Conservation (phyloP, 1,284 basidiomycete species). For the Pascua sp. region DNA sequence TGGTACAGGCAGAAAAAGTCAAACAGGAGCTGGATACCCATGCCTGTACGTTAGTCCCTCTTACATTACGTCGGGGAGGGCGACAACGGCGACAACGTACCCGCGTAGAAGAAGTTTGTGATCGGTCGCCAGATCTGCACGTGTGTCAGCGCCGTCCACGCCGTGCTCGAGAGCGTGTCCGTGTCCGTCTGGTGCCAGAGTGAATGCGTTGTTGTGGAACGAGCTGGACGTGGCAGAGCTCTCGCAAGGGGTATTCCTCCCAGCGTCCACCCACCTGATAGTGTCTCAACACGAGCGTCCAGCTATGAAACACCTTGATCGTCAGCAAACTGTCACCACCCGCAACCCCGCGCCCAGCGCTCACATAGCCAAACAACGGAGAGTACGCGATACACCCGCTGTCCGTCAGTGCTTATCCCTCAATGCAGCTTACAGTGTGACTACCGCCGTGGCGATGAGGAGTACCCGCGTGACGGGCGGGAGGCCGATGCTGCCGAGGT, state of each 20-base stretch:
- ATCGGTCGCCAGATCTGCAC: slow-evolving; percentile 38
- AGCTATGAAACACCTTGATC: no score
- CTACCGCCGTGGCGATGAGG: no score
- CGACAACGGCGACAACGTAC: slow-evolving; percentile 17
- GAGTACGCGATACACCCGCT: no score
- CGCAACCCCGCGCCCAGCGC: no score
- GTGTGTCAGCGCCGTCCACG: not conserved
- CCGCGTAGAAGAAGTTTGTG: slow-evolving; percentile 45
- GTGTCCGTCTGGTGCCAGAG: not conserved
- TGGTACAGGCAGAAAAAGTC: slow-evolving; percentile 47
- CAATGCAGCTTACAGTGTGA: no score
- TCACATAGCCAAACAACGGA: no score
- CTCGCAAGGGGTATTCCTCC: not conserved
- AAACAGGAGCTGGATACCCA: slow-evolving; percentile 38
- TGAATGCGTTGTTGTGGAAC: not conserved
- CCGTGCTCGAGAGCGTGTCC: not conserved
- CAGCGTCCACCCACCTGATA: not conserved
- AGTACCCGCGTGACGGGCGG: no score
- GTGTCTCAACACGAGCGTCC: no score
- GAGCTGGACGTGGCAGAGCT: not conserved
- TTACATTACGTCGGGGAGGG: slow-evolving; percentile 4
- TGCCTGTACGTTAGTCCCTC: slow-evolving; percentile 10
- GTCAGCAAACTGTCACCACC: no score
- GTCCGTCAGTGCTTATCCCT: no score
- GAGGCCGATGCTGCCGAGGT: no score